Evolutionary conservation across 1,284 basidiomycete genomes (phyloP).

Genomic region (Irpex sp.): DNA sequence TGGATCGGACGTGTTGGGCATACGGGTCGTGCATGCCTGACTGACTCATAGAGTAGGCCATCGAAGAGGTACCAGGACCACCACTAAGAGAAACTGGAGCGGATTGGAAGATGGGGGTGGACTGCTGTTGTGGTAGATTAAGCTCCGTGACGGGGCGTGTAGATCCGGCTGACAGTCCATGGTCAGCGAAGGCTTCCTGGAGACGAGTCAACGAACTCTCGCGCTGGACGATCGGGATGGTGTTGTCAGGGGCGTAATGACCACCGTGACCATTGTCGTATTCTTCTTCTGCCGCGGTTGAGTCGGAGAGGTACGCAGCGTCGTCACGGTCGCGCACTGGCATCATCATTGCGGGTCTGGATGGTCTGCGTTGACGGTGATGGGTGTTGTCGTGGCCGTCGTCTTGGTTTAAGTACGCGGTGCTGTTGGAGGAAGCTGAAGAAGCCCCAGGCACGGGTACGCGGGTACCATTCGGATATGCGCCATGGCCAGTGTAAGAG

Average conservation of each 20-base stretch:
- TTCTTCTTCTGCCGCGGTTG: constrained; percentile 14
- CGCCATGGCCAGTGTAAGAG: constrained; percentile 8
- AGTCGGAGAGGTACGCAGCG: constrained; percentile 5
- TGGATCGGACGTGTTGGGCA: too few relatives aligned
- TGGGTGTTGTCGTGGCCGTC: too few relatives aligned
- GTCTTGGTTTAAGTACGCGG: too few relatives aligned
- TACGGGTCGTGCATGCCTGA: constrained; percentile 7
- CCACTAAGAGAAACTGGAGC: too few relatives aligned
- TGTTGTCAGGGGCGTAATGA: constrained; percentile 18
- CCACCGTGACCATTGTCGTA: constrained; percentile 7
- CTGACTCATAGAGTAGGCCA: constrained; percentile 17
- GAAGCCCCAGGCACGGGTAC: neutral
- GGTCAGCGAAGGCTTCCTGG: constrained; percentile 27
- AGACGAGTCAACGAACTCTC: constrained; percentile 27
- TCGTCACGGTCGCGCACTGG: neutral
- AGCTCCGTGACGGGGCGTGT: constrained; percentile 23
- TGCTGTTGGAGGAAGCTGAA: neutral
- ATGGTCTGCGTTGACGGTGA: neutral
- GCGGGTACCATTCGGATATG: neutral
- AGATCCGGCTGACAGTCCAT: constrained; percentile 13
- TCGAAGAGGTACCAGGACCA: too few relatives aligned
- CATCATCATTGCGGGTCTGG: neutral
- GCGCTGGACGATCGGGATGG: constrained; percentile 28
- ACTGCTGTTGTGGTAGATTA: constrained; percentile 16
- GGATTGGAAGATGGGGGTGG: too few relatives aligned